These are phyloP conservation scores for Ganoderma multipileum DNA, from an alignment of 1,284 basidiomycete genomes.

Conservation along the genomic window DNA sequence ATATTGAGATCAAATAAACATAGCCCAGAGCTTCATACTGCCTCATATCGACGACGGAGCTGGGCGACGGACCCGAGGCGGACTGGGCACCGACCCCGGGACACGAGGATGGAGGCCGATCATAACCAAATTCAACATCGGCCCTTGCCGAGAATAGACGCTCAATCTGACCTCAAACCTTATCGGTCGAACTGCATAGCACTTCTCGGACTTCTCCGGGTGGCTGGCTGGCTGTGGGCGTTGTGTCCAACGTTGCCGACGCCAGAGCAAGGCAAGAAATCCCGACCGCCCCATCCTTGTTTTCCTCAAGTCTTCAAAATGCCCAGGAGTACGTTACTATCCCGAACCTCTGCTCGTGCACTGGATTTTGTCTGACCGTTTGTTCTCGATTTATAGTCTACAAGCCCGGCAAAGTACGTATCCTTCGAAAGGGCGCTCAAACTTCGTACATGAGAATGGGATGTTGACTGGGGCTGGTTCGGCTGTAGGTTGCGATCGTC, in stretches of 20 bases:
- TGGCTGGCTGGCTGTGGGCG: slow-evolving; percentile 35
- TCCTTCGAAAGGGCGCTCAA: neutral
- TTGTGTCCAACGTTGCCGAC: slow-evolving; percentile 19
- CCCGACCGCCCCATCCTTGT: slow-evolving; percentile 34
- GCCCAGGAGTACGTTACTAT: slow-evolving; percentile 62
- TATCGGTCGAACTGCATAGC: slow-evolving; percentile 35
- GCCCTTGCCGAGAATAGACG: neutral
- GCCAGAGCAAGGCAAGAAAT: slow-evolving; percentile 33
- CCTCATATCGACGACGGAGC: no score
- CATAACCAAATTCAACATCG: neutral
- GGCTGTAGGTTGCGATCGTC: slow-evolving; percentile 84
- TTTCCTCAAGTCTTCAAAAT: slow-evolving; percentile 58
- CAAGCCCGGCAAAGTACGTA: slow-evolving; percentile 94
- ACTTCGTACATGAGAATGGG: no score
- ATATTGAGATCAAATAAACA: neutral
- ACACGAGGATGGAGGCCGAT: neutral
- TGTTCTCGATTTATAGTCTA: slow-evolving; percentile 66
- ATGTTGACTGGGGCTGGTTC: neutral
- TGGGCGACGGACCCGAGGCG: neutral
- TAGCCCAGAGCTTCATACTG: neutral
- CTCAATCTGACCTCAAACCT: neutral
- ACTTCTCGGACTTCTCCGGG: slow-evolving; percentile 37
- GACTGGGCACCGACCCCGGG: no score
- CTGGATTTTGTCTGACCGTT: slow-evolving; percentile 38
- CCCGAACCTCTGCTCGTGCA: neutral